phyloP scores from a whole-genome alignment of 2,329 filamentous ascomycete genomes.

The Pseudogymnoascus sp. region DNA sequence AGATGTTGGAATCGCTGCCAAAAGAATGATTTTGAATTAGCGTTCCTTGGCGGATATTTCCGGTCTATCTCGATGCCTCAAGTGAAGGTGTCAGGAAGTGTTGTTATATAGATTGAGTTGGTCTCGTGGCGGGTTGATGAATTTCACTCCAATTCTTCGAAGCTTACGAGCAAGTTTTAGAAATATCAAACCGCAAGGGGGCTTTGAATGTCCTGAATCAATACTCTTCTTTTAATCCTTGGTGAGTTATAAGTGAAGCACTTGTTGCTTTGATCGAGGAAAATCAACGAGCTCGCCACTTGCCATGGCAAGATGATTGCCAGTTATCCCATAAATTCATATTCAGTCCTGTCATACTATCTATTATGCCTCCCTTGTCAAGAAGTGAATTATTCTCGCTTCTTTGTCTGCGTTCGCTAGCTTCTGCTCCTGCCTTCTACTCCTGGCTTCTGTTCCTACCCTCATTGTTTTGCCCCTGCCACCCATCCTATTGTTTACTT shows the following conservation, averaged over 20 bases:
- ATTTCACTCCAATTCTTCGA: background rate
- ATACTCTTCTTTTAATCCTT: background rate
- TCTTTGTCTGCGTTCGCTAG: background rate
- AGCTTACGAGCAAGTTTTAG: background rate
- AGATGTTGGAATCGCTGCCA: slow-evolving; percentile 58
- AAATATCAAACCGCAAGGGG: background rate
- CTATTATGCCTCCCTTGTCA: background rate
- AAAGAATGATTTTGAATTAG: slow-evolving; percentile 27
- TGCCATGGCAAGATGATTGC: background rate
- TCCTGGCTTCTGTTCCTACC: background rate
- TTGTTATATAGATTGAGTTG: slow-evolving; percentile 2
- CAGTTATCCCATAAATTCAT: background rate
- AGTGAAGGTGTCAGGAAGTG: background rate
- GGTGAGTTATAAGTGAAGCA: background rate
- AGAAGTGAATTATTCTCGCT: background rate
- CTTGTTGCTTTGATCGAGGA: background rate
- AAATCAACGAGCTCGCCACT: background rate
- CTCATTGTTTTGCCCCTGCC: background rate
- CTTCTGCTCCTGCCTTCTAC: background rate
- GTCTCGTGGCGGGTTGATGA: background rate
- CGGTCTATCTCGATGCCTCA: background rate
- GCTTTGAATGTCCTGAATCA: background rate
- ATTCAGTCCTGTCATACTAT: background rate
- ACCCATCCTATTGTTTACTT: background rate
- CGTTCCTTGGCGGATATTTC: background rate